These are phyloP conservation scores for Ephemerocybe angulata DNA, from an alignment of 768 basidiomycete species.

Conservation along the genomic window DNA sequence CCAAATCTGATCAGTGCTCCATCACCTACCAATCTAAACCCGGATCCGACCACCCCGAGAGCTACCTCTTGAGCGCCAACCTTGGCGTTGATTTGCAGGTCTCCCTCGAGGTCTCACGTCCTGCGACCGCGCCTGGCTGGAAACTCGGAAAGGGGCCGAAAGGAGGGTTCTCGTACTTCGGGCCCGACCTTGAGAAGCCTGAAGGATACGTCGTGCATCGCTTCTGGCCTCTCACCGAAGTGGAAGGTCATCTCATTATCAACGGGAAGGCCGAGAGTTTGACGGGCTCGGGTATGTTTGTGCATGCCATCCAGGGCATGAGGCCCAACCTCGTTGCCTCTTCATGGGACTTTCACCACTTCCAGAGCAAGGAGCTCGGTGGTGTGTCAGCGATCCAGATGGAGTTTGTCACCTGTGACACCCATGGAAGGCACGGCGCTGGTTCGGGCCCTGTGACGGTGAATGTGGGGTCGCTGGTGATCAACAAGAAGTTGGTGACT, in stretches of 20 bases:
- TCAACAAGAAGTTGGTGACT: constrained; percentile 69
- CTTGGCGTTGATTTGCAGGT: constrained; percentile 78
- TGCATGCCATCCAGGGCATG: constrained; percentile 98
- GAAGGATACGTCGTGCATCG: constrained; percentile 88
- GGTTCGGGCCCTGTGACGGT: constrained; percentile 82
- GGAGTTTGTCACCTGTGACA: constrained; percentile 87
- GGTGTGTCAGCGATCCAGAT: constrained; percentile 88
- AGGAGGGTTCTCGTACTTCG: constrained; percentile 90
- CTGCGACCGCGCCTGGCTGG: constrained; percentile 74
- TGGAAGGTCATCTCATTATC: constrained; percentile 63
- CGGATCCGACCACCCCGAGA: constrained; percentile 59
- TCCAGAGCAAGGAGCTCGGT: constrained; percentile 70
- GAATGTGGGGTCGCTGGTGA: constrained; percentile 82
- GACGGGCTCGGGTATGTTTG: constrained; percentile 76
- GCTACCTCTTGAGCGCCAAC: constrained; percentile 76
- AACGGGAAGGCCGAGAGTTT: constrained; percentile 57
- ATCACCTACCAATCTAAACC: constrained; percentile 59
- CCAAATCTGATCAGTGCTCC: constrained; percentile 81
- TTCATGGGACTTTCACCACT: constrained; percentile 93
- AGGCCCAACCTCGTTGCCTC: constrained; percentile 90
- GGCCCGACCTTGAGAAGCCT: constrained; percentile 58
- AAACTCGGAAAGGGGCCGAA: constrained; percentile 86
- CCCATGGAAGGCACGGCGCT: constrained; percentile 72
- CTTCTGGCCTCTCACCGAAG: constrained; percentile 76
- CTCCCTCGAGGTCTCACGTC: constrained; percentile 67